A percentile compares a stretch with the other conserved stretches of the same genome.
phyloP scores from a whole-genome alignment of 2,329 filamentous ascomycete species.

The Lachnellula occidentalis region DNA sequence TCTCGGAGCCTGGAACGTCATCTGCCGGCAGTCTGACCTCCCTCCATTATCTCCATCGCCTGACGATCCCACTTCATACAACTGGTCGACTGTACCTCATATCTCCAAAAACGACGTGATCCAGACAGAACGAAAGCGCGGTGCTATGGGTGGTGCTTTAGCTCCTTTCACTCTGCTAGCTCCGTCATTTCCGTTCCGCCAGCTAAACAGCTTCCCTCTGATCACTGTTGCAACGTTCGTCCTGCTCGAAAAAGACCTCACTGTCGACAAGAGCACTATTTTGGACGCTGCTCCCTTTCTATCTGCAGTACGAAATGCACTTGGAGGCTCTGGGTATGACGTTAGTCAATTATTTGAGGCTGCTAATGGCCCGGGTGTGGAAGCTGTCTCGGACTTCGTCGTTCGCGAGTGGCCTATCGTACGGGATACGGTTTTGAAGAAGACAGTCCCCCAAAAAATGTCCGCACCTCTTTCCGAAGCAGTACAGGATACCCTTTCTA shows the following conservation, averaged over 20 bases:
- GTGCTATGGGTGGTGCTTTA: conserved; percentile 10
- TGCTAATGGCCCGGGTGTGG: not conserved
- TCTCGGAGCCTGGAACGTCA: conserved; percentile 29
- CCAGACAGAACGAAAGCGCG: conserved; percentile 9
- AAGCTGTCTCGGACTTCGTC: conserved; percentile 14
- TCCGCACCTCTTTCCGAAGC: not conserved
- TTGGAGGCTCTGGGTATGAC: conserved; percentile 11
- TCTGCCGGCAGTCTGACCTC: conserved; percentile 16
- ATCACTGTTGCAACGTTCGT: conserved; percentile 26
- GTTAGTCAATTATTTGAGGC: not conserved
- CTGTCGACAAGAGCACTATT: not conserved
- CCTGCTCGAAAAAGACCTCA: conserved; percentile 14
- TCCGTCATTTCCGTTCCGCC: conserved; percentile 12
- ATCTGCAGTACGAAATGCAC: conserved; percentile 6
- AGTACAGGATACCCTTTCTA: not conserved
- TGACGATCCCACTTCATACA: conserved; percentile 8
- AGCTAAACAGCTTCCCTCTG: conserved; percentile 15
- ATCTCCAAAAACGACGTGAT: conserved; percentile 10
- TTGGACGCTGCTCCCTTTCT: conserved; percentile 12
- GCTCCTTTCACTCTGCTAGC: conserved; percentile 19
- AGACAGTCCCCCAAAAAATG: conserved; percentile 1
- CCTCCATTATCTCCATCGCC: conserved; percentile 6
- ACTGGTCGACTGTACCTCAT: conserved; percentile 24
- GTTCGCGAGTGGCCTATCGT: conserved; percentile 14
- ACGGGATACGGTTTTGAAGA: conserved; percentile 2